A percentile compares a stretch with the other conserved stretches of the same genome.
These are phyloP conservation scores for Tolypocladium endophyticum DNA, from an alignment of 2,329 filamentous ascomycete species.

Conservation along the genomic window DNA sequence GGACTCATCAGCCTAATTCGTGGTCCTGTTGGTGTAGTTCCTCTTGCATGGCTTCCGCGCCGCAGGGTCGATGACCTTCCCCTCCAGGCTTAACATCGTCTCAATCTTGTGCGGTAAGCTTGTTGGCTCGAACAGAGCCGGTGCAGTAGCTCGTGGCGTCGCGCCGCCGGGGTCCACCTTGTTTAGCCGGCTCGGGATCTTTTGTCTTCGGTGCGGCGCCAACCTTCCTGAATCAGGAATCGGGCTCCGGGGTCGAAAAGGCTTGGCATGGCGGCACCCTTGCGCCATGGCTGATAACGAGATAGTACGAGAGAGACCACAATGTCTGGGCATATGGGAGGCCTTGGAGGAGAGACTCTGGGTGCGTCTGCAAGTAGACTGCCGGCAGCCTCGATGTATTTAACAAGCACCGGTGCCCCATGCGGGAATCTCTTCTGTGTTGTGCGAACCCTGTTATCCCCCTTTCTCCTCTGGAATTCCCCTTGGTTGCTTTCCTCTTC, in stretches of 20 bases:
- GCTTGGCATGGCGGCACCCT: constrained; percentile 6
- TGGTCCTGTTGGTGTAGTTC: neutral
- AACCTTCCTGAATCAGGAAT: constrained; percentile 10
- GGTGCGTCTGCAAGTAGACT: neutral
- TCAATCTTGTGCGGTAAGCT: neutral
- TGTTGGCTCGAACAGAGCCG: neutral
- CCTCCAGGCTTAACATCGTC: neutral
- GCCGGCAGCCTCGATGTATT: neutral
- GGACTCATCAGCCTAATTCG: neutral
- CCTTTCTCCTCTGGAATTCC: neutral
- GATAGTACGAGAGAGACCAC: neutral
- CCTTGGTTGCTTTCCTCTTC: neutral
- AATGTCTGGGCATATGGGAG: neutral
- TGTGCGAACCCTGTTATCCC: neutral
- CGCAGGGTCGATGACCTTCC: neutral
- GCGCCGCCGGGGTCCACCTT: neutral
- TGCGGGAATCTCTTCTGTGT: neutral
- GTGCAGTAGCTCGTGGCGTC: neutral
- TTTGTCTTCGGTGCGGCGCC: constrained; percentile 8
- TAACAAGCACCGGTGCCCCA: neutral
- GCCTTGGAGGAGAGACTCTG: neutral
- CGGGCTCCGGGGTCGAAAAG: constrained; percentile 9
- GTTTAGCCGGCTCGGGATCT: constrained; percentile 7
- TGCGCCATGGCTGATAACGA: neutral
- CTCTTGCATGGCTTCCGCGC: neutral